A percentile compares a stretch with the other conserved stretches of the same genome.
Conservation (phyloP, 2,329 filamentous ascomycete genomes). For the Blumeriella jaapii region DNA sequence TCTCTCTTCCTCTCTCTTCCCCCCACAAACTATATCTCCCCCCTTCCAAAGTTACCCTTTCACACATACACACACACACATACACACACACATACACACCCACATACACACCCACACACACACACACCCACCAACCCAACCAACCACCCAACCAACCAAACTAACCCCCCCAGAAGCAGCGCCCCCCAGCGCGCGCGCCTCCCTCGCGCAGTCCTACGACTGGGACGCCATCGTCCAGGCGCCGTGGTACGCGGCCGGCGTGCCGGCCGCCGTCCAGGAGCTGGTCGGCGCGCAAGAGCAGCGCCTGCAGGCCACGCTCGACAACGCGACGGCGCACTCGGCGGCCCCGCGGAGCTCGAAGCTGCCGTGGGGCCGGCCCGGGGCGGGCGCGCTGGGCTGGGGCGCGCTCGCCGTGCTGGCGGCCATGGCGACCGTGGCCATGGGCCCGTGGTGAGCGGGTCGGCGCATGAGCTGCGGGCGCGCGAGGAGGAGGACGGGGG, state of each 20-base stretch:
- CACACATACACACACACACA: too few species aligned
- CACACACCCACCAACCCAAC: background rate
- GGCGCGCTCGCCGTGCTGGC: too few species aligned
- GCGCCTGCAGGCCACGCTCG: background rate
- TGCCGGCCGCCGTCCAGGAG: background rate
- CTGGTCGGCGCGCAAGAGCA: constrained; percentile 1
- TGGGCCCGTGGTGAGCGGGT: too few species aligned
- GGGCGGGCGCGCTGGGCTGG: background rate
- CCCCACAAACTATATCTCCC: background rate
- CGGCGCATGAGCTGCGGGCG: too few species aligned
- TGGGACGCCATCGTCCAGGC: constrained; percentile 4
- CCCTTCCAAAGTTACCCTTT: background rate
- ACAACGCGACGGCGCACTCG: background rate
- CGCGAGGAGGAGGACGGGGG: too few species aligned
- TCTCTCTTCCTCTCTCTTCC: background rate
- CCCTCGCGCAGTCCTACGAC: constrained; percentile 1
- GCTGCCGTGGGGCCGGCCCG: background rate
- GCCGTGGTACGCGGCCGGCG: constrained; percentile 3
- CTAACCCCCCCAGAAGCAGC: background rate
- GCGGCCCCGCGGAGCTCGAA: background rate
- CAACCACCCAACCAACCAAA: background rate
- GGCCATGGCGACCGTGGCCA: too few species aligned
- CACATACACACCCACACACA: too few species aligned
- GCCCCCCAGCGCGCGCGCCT: background rate
- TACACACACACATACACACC: too few species aligned